Conservation (phyloP, 257 asterid genomes). For the Scutellaria minor region DNA sequence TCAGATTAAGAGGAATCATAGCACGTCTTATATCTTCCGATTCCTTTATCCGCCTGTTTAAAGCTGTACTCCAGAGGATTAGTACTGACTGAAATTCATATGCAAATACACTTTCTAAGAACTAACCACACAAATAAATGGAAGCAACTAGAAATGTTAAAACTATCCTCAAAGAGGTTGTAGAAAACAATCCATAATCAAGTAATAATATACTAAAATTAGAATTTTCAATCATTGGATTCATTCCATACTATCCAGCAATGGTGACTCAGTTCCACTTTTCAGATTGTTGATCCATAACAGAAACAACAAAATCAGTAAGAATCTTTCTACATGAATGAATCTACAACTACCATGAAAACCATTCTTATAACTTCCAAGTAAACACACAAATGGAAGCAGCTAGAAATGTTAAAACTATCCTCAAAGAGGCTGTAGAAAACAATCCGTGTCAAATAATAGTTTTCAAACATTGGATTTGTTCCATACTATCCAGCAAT, state of each 20-base stretch:
- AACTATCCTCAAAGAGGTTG: not conserved
- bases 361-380: not conserved
- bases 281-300: not conserved
- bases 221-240: not conserved
- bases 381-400: not conserved
- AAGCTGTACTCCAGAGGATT: constrained; percentile 50
- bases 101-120: constrained; percentile 17
- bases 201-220: not conserved
- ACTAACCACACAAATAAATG: not conserved
- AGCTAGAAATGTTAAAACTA: too few relatives aligned
- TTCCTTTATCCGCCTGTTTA: constrained; percentile 61
- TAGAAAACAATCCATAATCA: constrained; percentile 8
- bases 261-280: not conserved
- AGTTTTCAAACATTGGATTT: too few relatives aligned
- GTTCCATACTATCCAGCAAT: too few relatives aligned
- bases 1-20: constrained; percentile 82
- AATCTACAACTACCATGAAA: not conserved
- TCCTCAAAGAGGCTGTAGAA: too few relatives aligned
- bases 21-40: constrained; percentile 77
- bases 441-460: too few relatives aligned
- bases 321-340: not conserved
- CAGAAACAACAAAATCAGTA: not conserved
- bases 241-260: not conserved
- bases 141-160: not conserved
- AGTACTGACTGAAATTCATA: not conserved